Conservation (phyloP, 139 green algal genomes). For the Nannochloris sp. region DNA sequence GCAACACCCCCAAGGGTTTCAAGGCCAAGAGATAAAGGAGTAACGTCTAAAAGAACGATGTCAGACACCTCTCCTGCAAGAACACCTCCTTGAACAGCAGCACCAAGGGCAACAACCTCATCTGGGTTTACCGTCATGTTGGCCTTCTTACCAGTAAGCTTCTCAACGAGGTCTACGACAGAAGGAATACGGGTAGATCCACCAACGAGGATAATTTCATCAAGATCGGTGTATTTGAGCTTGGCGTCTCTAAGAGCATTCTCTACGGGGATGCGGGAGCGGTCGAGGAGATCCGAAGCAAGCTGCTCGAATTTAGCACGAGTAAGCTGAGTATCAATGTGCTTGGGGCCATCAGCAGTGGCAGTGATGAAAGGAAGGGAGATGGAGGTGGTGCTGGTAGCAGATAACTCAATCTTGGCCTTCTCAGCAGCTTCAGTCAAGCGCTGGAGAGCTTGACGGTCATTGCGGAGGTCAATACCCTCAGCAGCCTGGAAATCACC, state of each 20-base stretch:
- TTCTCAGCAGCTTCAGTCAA: constrained; percentile 98
- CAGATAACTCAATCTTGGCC: constrained; percentile 98
- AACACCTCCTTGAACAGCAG: constrained; percentile 90
- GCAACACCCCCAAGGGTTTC: constrained; percentile 97
- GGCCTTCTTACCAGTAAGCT: constrained; percentile 84
- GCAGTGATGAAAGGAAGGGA: constrained; percentile 99
- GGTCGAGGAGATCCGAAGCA: constrained; percentile 87
- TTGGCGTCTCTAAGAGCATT: constrained; percentile 90
- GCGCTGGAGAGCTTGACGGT: constrained; percentile 85
- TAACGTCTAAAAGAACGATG: constrained; percentile 98
- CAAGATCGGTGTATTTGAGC: constrained; percentile 75
- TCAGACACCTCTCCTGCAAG: constrained; percentile 65
- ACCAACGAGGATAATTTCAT: constrained; percentile 94
- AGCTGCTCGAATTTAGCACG: constrained; percentile 93
- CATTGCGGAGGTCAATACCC: constrained; percentile 92
- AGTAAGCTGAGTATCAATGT: constrained; percentile 90
- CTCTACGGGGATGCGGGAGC: constrained; percentile 84
- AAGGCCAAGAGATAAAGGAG: constrained; percentile 90
- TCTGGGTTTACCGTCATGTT: constrained; percentile 99
- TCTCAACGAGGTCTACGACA: constrained; percentile 77
- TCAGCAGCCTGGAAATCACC: constrained; percentile 88
- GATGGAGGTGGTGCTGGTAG: constrained; percentile 73
- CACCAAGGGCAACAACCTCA: constrained; percentile 97
- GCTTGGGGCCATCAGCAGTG: constrained; percentile 96
- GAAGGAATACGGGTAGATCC: constrained; percentile 96